These are phyloP conservation scores for Aspergillus udagawae DNA, from an alignment of 2,329 filamentous ascomycete genomes.

Conservation along the genomic window DNA sequence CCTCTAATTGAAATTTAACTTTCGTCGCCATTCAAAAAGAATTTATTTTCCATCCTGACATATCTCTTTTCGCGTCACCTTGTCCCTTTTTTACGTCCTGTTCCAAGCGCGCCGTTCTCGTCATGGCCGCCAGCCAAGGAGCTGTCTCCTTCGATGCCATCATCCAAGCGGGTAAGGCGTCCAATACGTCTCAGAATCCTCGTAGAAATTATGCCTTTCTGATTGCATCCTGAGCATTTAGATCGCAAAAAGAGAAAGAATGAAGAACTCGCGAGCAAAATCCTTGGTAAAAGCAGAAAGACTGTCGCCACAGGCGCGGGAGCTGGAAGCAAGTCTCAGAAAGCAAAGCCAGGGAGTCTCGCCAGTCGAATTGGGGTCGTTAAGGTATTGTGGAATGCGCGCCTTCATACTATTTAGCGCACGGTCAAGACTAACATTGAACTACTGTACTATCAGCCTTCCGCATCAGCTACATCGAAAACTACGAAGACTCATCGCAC, in stretches of 20 bases:
- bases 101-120: slow-evolving; percentile 1
- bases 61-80: background rate
- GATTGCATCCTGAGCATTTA: slow-evolving; percentile 17
- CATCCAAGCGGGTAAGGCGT: slow-evolving; percentile 46
- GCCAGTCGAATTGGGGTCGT: slow-evolving; percentile 58
- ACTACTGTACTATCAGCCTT: slow-evolving; percentile 26
- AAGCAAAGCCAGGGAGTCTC: slow-evolving; percentile 46
- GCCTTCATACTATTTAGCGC: background rate
- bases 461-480: slow-evolving; percentile 37
- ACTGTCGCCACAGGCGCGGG: slow-evolving; percentile 45
- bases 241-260: slow-evolving; percentile 54
- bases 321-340: slow-evolving; percentile 35
- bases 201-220: background rate
- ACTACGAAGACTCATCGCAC: slow-evolving; percentile 38
- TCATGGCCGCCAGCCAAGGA: slow-evolving; percentile 36
- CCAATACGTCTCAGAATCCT: slow-evolving; percentile 6
- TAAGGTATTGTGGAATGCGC: slow-evolving; percentile 42
- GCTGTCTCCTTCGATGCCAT: slow-evolving; percentile 48
- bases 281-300: slow-evolving; percentile 54
- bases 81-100: background rate
- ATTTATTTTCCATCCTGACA: background rate
- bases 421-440: slow-evolving; percentile 2
- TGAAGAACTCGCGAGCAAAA: slow-evolving; percentile 55
- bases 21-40: background rate
- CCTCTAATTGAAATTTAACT: background rate